A percentile compares a stretch with the other conserved stretches of the same genome.
Evolutionary conservation across 768 basidiomycete genomes (phyloP).

Genomic region (Suillus paluster): DNA sequence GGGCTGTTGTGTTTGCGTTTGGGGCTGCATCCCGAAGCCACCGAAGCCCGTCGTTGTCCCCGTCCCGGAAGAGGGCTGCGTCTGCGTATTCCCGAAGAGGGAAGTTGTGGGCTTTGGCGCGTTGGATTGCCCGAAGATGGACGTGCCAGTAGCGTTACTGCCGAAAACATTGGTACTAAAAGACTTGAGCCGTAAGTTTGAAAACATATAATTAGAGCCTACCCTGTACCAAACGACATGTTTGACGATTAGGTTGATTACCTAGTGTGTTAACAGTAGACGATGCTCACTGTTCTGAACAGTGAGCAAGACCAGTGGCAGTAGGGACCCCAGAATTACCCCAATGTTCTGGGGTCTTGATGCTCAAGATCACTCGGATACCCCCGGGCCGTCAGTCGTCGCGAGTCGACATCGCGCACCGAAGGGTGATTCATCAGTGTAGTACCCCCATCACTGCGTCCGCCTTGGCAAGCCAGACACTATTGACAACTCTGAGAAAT

Average conservation of each 20-base stretch:
- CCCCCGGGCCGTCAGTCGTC: too few relatives aligned
- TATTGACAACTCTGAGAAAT: too few relatives aligned
- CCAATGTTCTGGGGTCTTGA: not conserved
- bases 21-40: slow-evolving; percentile 42
- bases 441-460: too few relatives aligned
- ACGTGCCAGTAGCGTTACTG: not conserved
- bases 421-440: too few relatives aligned
- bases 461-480: too few relatives aligned
- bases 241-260: not conserved
- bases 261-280: not conserved
- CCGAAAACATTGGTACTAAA: slow-evolving; percentile 5
- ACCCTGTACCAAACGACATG: not conserved
- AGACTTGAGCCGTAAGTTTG: not conserved
- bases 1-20: slow-evolving; percentile 28
- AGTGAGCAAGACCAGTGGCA: not conserved
- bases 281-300: not conserved
- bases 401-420: too few relatives aligned
- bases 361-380: too few relatives aligned
- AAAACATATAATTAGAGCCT: not conserved
- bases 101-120: slow-evolving; percentile 5
- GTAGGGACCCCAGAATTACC: not conserved
- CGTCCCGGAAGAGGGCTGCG: slow-evolving; percentile 5
- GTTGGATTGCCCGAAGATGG: slow-evolving; percentile 7
- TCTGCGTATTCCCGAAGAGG: slow-evolving; percentile 43
- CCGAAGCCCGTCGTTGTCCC: slow-evolving; percentile 16